Evolutionary conservation across 1,284 basidiomycete species (phyloP), one percentile per base, ranked within the genome.

Genomic region (Trichosporon inkin): DNA sequence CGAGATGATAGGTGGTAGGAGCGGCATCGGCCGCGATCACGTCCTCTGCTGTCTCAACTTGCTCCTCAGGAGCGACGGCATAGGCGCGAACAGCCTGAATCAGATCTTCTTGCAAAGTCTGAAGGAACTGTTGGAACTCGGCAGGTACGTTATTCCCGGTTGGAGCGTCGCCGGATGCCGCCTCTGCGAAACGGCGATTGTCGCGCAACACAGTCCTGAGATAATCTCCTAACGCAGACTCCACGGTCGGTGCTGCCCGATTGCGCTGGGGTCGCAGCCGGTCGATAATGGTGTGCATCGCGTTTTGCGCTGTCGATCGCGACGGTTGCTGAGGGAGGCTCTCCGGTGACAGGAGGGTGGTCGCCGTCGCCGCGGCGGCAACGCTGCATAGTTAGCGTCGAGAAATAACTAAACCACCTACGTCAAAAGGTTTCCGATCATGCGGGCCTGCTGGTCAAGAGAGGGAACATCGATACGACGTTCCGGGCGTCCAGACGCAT

Each of bases 401-500:
- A 14, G 34, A 37, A 19, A 22, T 16, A n/a, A n/a, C n/a, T n/a
- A n/a, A n/a, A n/a, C 4, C 6, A 68, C 76, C 64, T 61, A 76
- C 76, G 74, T 75, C n/a, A 78, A 49, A 13, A 78, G 68, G 32
- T 72, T 72, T 35, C 74, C 71, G 32, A 78, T 72, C 72, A 76
- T 75, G 22, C 74, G 67, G 10, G 74, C 75, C 56, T 78, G 76
- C 24, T 70, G 65, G 16, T 73, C 71, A 24, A 78, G 59, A 6
- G 66, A 69, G 1, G 68, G 58, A 1, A 62, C 60, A 20, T 62
- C 60, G 53, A 63, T 35, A 16, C 60, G 28, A 6, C 56, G 55
- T 22, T 37, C n/a, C 24, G 51, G 17, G 11, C 49, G 10, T 38
- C 60, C 35, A 13, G 36, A 32, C n/a, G 55, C 56, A 19, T 64